These are phyloP conservation scores for Amphicarpaea edgeworthii DNA, from an alignment of 306 rosid genomes.

Conservation along the genomic window DNA sequence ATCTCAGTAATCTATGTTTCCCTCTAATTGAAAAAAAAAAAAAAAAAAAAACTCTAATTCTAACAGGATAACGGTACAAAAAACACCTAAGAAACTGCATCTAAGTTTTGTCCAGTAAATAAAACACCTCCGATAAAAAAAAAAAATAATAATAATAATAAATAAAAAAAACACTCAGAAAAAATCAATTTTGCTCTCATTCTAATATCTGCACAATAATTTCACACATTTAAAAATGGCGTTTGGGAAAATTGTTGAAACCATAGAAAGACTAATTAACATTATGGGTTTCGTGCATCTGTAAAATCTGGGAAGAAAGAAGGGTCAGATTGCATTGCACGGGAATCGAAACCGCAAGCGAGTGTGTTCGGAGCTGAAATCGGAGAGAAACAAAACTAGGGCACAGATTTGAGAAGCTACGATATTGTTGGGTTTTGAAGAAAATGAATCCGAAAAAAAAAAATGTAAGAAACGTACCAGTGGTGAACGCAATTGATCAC, in stretches of 20 bases:
- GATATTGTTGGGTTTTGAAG: background rate
- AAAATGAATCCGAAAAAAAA: background rate
- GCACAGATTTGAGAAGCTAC: background rate
- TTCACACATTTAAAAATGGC: background rate
- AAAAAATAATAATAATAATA: too few relatives aligned
- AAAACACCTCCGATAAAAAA: background rate
- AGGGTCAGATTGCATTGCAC: slow-evolving; percentile 4
- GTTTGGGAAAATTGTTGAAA: slow-evolving; percentile 9
- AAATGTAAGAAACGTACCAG: slow-evolving; percentile 31
- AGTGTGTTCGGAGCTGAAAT: slow-evolving; percentile 27
- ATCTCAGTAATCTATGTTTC: background rate
- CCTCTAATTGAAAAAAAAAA: too few relatives aligned
- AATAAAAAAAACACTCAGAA: background rate
- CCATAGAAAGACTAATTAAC: background rate
- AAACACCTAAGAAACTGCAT: background rate
- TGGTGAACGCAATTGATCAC: slow-evolving; percentile 10
- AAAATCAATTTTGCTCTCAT: background rate
- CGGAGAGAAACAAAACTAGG: slow-evolving; percentile 1
- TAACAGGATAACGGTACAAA: background rate
- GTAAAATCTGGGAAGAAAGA: slow-evolving; percentile 13
- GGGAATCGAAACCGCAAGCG: slow-evolving; percentile 18
- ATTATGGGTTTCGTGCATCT: background rate
- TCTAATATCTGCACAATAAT: background rate
- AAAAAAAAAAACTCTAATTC: too few relatives aligned
- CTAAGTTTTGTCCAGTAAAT: background rate